phyloP scores from a whole-genome alignment of 1,284 basidiomycete genomes.

The Coniferiporia weirii region DNA sequence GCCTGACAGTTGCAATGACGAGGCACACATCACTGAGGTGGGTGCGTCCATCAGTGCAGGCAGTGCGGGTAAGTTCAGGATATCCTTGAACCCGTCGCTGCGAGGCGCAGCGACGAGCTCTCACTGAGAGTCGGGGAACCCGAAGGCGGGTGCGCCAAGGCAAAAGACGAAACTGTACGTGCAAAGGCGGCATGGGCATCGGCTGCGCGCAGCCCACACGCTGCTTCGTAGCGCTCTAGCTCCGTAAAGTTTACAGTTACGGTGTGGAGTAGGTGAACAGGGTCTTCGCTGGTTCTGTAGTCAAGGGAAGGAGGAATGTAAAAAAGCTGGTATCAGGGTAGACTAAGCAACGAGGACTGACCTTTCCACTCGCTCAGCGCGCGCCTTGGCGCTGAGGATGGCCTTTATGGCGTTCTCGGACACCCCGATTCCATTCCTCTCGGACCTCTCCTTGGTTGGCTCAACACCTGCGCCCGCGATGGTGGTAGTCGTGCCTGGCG shows the following conservation, averaged over 20 bases:
- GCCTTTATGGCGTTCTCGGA: constrained; percentile 31
- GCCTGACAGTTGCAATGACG: neutral
- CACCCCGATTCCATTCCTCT: constrained; percentile 14
- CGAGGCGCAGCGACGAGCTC: neutral
- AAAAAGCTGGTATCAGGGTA: too few species aligned
- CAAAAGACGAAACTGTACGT: too few species aligned
- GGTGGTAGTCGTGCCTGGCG: constrained; percentile 18
- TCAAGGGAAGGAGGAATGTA: neutral
- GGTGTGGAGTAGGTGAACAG: too few species aligned
- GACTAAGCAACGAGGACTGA: neutral
- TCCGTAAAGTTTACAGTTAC: too few species aligned
- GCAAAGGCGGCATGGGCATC: too few species aligned
- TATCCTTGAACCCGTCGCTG: neutral
- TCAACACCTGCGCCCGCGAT: constrained; percentile 23
- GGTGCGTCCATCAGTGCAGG: too few species aligned
- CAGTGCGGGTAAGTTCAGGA: too few species aligned
- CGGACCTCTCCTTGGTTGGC: constrained; percentile 10
- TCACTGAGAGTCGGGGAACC: neutral
- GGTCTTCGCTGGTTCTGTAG: neutral
- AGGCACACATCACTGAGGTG: neutral
- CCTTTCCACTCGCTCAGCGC: constrained; percentile 43
- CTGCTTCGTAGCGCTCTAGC: too few species aligned
- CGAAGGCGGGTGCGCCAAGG: too few species aligned
- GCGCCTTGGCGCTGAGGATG: constrained; percentile 44
- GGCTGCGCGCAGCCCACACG: too few species aligned